Evolutionary conservation across 345 rosid species (phyloP).

Genomic region (Dipteronia dyeriana): DNA sequence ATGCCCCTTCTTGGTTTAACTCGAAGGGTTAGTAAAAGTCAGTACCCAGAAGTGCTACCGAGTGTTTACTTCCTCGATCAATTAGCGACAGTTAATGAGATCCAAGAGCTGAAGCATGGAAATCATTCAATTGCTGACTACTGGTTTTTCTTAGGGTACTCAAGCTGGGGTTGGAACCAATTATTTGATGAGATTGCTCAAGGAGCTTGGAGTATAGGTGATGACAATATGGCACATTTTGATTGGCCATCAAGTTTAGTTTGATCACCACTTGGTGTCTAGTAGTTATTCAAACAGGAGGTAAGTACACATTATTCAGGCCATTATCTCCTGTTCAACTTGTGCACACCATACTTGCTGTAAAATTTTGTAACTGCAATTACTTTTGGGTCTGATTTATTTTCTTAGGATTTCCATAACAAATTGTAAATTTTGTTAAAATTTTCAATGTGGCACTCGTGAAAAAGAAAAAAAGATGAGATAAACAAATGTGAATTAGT

Average conservation of each 20-base stretch:
- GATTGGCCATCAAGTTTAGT: conserved; percentile 56
- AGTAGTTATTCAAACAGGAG: no score
- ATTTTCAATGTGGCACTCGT: no score
- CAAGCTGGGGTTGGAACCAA: conserved; percentile 85
- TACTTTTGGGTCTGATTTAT: no score
- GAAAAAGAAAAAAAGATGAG: no score
- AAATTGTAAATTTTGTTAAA: no score
- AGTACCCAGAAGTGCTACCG: conserved; percentile 54
- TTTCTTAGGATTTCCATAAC: no score
- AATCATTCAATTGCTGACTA: conserved; percentile 46
- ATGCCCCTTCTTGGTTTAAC: conserved; percentile 69
- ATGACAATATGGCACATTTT: conserved; percentile 29
- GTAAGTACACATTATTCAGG: no score
- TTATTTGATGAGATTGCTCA: conserved; percentile 60
- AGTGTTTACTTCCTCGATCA: conserved; percentile 77
- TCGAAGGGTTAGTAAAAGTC: conserved; percentile 34
- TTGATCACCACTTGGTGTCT: background rate
- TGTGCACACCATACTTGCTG: no score
- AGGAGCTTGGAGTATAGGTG: conserved; percentile 71
- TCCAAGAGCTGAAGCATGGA: conserved; percentile 52
- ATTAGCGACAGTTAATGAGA: conserved; percentile 41
- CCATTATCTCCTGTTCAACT: no score
- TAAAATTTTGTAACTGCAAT: no score
- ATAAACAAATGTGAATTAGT: no score
- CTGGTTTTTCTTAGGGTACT: conserved; percentile 91